Conservation (phyloP, 23 red algal species). For the Gracilariopsis chorda region DNA sequence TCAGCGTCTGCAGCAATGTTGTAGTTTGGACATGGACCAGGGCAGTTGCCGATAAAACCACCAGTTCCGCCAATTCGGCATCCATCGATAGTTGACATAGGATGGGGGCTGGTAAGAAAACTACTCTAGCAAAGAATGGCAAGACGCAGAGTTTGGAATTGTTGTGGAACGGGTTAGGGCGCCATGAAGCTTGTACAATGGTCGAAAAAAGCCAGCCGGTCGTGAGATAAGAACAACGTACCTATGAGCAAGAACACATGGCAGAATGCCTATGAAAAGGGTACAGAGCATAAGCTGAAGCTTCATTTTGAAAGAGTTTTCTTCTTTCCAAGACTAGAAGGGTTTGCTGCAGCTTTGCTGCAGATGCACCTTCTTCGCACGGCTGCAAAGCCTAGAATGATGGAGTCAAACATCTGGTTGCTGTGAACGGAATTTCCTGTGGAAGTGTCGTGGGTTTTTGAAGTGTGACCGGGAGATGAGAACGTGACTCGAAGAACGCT, state of each 20-base stretch:
- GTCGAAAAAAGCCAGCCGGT: too few relatives aligned
- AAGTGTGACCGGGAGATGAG: too few relatives aligned
- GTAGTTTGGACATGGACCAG: conserved; percentile 54
- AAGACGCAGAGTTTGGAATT: neutral
- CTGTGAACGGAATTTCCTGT: too few relatives aligned
- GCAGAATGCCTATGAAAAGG: neutral
- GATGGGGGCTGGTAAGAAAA: conserved; percentile 46
- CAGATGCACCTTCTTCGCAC: neutral
- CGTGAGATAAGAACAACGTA: neutral
- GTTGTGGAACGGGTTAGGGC: neutral
- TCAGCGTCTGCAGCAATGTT: conserved; percentile 39
- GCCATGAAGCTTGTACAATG: too few relatives aligned
- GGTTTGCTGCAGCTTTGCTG: neutral
- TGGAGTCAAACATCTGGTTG: too few relatives aligned
- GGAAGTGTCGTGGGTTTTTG: too few relatives aligned
- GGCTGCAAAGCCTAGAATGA: too few relatives aligned
- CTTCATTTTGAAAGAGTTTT: neutral
- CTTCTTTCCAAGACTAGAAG: neutral
- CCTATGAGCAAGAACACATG: neutral
- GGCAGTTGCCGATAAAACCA: conserved; percentile 44
- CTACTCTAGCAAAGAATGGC: neutral
- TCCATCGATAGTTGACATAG: conserved; percentile 45
- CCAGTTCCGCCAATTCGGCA: conserved; percentile 46
- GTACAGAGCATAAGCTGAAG: neutral
- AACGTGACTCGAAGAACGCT: too few relatives aligned